Evolutionary conservation across 805 yeast species (phyloP).

Genomic region (Myxozyma mucilagina): DNA sequence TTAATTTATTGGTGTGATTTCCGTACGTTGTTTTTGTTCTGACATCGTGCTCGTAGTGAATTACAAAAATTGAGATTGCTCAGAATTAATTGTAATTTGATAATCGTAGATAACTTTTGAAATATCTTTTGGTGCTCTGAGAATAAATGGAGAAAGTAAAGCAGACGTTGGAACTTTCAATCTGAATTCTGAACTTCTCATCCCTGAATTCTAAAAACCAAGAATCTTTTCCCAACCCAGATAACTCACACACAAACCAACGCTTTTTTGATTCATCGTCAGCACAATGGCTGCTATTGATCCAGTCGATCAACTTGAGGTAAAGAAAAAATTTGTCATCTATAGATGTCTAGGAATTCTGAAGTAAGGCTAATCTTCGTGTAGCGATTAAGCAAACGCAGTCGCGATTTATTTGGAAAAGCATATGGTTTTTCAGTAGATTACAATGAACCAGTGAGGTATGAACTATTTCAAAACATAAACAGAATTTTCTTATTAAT

Average conservation of each 20-base stretch:
- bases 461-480: not conserved
- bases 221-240: too few relatives aligned
- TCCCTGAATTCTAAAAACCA: too few relatives aligned
- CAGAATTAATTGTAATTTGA: too few relatives aligned
- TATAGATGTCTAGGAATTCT: not conserved
- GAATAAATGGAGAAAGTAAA: too few relatives aligned
- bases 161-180: too few relatives aligned
- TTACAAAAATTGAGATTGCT: too few relatives aligned
- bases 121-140: too few relatives aligned
- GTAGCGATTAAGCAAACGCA: constrained; percentile 27
- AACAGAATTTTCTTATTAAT: not conserved
- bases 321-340: not conserved
- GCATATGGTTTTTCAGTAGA: constrained; percentile 31
- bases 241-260: too few relatives aligned
- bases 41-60: not conserved
- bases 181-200: too few relatives aligned
- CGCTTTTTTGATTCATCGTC: not conserved
- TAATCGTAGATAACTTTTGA: too few relatives aligned
- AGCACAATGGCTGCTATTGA: not conserved
- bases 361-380: not conserved
- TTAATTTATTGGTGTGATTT: not conserved
- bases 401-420: constrained; percentile 30
- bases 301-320: not conserved
- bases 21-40: not conserved
- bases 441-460: constrained; percentile 30